These are phyloP conservation scores for Rhizopogon vulgaris DNA, from an alignment of 768 basidiomycete genomes.

Conservation along the genomic window DNA sequence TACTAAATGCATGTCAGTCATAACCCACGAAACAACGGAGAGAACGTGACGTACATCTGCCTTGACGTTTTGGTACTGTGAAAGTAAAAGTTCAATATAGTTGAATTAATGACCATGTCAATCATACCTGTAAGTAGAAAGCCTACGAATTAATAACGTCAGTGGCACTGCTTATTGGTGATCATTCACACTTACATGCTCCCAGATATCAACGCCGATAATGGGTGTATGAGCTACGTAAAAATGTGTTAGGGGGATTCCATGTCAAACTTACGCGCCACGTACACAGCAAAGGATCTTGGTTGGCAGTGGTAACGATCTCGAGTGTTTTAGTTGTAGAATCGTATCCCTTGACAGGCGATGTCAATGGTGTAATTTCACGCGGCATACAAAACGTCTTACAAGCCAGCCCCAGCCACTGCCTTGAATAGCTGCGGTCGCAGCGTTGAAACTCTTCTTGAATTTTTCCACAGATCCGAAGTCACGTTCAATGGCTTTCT, in stretches of 20 bases:
- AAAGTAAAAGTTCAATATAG: slow-evolving; percentile 18
- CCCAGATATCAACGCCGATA: slow-evolving; percentile 97
- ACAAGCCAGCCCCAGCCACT: slow-evolving; percentile 99
- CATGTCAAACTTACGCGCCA: neutral
- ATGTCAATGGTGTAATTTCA: neutral
- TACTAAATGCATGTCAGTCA: slow-evolving; percentile 47
- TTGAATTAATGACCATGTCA: neutral
- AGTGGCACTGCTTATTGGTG: slow-evolving; percentile 9
- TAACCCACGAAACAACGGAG: neutral
- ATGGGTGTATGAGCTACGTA: slow-evolving; percentile 74
- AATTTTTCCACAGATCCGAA: slow-evolving; percentile 87
- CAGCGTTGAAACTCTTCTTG: slow-evolving; percentile 81
- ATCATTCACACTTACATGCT: slow-evolving; percentile 54
- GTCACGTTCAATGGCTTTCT: slow-evolving; percentile 67
- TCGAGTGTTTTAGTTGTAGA: slow-evolving; percentile 66
- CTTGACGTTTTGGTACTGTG: slow-evolving; percentile 88
- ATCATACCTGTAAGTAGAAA: slow-evolving; percentile 46
- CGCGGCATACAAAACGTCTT: slow-evolving; percentile 15
- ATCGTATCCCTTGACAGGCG: slow-evolving; percentile 57
- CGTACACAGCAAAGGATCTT: slow-evolving; percentile 82
- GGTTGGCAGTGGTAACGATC: slow-evolving; percentile 90
- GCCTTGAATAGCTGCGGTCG: slow-evolving; percentile 90
- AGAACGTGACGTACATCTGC: slow-evolving; percentile 60
- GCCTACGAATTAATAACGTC: slow-evolving; percentile 34
- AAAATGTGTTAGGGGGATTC: slow-evolving; percentile 8